Conservation (phyloP, 768 basidiomycete genomes). For the Phanerochaete sordida region DNA sequence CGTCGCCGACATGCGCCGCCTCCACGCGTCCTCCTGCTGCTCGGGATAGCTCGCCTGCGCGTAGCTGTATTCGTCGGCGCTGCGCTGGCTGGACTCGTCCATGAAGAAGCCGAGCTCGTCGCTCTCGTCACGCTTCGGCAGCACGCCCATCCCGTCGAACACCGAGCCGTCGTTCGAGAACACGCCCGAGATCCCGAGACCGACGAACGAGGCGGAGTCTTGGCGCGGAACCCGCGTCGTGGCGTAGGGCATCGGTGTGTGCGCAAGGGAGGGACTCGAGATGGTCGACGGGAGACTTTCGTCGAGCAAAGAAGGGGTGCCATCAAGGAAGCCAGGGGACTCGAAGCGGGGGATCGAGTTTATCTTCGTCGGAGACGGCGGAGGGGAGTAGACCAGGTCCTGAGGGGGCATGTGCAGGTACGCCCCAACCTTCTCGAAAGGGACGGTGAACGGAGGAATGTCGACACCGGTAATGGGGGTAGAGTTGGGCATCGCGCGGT, state of each 20-base stretch:
- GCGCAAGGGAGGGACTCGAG: constrained; percentile 10
- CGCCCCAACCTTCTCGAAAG: not conserved
- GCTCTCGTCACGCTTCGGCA: constrained; percentile 3
- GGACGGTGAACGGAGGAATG: not conserved
- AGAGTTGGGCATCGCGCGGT: not conserved
- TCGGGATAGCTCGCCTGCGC: not conserved
- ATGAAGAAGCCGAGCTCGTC: not conserved
- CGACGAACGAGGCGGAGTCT: constrained; percentile 1
- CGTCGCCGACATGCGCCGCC: not conserved
- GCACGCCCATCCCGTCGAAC: constrained; percentile 6
- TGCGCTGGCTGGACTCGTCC: not conserved
- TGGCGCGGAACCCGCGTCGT: constrained; percentile 5
- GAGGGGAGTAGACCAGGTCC: constrained; percentile 8
- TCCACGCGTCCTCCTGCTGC: constrained; percentile 6
- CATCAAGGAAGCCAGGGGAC: not conserved
- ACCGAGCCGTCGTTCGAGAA: constrained; percentile 1
- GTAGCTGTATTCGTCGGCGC: not conserved
- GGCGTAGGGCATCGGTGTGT: constrained; percentile 11
- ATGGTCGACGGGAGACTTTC: constrained; percentile 8
- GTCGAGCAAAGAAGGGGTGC: constrained; percentile 10
- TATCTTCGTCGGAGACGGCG: constrained; percentile 9
- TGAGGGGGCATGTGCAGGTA: not conserved
- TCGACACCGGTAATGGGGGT: not conserved
- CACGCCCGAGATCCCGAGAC: constrained; percentile 9
- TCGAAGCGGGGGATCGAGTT: constrained; percentile 6